A percentile compares a stretch with the other conserved stretches of the same genome.
Evolutionary conservation across 148 eudicot genomes (phyloP).

Genomic region (Camellia japonica): DNA sequence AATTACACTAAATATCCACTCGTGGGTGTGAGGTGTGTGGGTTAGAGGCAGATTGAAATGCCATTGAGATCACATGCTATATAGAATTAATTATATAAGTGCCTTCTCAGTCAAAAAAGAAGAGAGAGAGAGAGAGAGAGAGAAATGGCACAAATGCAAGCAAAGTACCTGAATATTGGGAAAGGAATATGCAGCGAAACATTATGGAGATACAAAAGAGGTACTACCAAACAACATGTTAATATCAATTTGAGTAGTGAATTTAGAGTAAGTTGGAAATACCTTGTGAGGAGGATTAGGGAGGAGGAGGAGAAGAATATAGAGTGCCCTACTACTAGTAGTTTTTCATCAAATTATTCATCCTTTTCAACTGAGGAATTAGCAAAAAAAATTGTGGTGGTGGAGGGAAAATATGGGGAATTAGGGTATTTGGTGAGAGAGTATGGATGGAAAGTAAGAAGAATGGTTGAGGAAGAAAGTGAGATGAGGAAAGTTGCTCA

Average conservation of each 20-base stretch:
- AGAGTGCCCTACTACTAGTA: neutral
- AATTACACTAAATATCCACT: too few relatives aligned
- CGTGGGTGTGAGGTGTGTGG: neutral
- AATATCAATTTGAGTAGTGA: neutral
- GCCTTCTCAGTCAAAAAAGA: neutral
- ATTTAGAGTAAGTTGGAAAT: neutral
- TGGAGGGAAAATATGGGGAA: constrained; percentile 4
- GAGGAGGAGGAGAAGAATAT: neutral
- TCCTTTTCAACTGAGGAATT: neutral
- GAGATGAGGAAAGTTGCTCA: constrained; percentile 68
- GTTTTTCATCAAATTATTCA: constrained; percentile 9
- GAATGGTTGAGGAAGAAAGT: constrained; percentile 51
- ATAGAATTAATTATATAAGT: neutral
- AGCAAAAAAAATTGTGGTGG: neutral
- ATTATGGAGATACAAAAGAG: neutral
- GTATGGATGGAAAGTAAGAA: constrained; percentile 76
- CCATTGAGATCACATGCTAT: too few relatives aligned
- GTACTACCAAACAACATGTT: neutral
- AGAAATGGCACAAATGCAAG: constrained; percentile 12
- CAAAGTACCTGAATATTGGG: neutral
- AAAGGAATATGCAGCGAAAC: neutral
- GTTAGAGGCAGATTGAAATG: too few relatives aligned
- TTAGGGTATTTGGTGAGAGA: constrained; percentile 47
- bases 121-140: neutral
- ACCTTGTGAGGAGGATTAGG: neutral